These are phyloP conservation scores for Sporisorium reilianum DNA, from an alignment of 1,284 basidiomycete species.

Conservation along the genomic window DNA sequence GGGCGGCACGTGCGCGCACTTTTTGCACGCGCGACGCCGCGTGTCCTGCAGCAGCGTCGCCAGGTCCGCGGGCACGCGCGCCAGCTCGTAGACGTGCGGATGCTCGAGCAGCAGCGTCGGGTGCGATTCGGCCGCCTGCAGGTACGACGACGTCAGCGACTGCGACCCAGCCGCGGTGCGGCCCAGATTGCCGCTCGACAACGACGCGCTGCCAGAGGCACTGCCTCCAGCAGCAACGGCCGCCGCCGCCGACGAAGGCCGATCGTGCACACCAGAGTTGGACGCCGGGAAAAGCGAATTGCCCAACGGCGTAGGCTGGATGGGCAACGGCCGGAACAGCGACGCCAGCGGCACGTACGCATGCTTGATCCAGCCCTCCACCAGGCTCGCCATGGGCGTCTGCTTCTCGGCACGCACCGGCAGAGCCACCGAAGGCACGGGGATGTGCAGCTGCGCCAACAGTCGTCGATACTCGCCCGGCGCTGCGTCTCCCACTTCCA, in stretches of 20 bases:
- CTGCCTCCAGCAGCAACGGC: slow-evolving; percentile 18
- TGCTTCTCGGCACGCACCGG: slow-evolving; percentile 61
- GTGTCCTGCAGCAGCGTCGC: slow-evolving; percentile 83
- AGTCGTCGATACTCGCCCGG: slow-evolving; percentile 61
- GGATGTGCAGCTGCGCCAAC: slow-evolving; percentile 55
- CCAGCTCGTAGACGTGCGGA: slow-evolving; percentile 85
- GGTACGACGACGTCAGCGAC: slow-evolving; percentile 39
- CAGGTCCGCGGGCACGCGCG: slow-evolving; percentile 82
- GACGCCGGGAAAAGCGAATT: slow-evolving; percentile 20
- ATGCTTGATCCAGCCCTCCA: slow-evolving; percentile 69
- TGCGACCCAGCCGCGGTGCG: slow-evolving; percentile 31
- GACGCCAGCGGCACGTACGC: slow-evolving; percentile 64
- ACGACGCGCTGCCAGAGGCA: slow-evolving; percentile 26
- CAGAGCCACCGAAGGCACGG: slow-evolving; percentile 57
- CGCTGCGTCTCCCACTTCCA: slow-evolving; percentile 23
- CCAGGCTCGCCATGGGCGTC: slow-evolving; percentile 62
- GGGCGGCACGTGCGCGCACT: slow-evolving; percentile 82
- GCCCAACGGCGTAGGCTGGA: slow-evolving; percentile 52
- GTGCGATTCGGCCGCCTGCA: slow-evolving; percentile 50
- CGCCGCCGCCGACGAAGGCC: slow-evolving; percentile 31
- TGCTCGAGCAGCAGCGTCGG: slow-evolving; percentile 77
- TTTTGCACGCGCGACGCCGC: slow-evolving; percentile 78
- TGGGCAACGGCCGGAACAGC: slow-evolving; percentile 67
- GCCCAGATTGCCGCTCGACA: slow-evolving; percentile 30
- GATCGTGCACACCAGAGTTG: slow-evolving; percentile 17